phyloP scores from a whole-genome alignment of 139 green algal species.

The Raphidocelis subcapitata region DNA sequence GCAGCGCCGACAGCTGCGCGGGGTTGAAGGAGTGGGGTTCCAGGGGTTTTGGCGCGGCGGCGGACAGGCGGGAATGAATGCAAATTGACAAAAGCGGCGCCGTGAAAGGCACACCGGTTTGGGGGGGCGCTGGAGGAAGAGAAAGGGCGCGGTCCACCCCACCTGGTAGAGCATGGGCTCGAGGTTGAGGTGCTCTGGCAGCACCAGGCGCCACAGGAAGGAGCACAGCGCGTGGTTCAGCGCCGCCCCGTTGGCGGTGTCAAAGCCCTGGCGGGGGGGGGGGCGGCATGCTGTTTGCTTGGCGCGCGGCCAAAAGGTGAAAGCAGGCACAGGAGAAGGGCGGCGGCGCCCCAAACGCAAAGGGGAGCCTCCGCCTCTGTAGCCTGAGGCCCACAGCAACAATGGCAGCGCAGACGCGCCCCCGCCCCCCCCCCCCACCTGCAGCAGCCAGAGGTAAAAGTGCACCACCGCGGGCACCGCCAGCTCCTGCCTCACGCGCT shows the following conservation, averaged over 20 bases:
- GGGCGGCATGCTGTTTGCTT: too few species aligned
- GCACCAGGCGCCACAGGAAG: constrained; percentile 63
- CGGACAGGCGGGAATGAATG: neutral
- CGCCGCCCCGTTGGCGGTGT: constrained; percentile 44
- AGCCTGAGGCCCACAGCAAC: too few species aligned
- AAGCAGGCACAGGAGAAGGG: too few species aligned
- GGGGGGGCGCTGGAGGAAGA: neutral
- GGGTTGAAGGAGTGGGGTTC: neutral
- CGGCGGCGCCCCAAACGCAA: too few species aligned
- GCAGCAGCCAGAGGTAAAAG: constrained; percentile 69
- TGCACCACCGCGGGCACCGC: constrained; percentile 64
- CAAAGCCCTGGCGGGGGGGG: constrained; percentile 39
- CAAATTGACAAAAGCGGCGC: too few species aligned
- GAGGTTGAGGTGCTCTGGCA: constrained; percentile 56
- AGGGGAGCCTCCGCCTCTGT: too few species aligned
- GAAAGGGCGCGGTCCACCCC: too few species aligned
- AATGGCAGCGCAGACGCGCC: too few species aligned
- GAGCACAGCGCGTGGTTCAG: constrained; percentile 54
- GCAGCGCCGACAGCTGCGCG: constrained; percentile 71
- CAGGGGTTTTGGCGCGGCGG: neutral
- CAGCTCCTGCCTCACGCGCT: constrained; percentile 48
- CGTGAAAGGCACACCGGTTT: too few species aligned
- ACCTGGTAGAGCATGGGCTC: constrained; percentile 83
- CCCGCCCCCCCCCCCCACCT: neutral
- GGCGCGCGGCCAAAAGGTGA: too few species aligned